Base-by-base conservation (phyloP, 106 monocot species). In the Apostasia shenzhenica region DNA sequence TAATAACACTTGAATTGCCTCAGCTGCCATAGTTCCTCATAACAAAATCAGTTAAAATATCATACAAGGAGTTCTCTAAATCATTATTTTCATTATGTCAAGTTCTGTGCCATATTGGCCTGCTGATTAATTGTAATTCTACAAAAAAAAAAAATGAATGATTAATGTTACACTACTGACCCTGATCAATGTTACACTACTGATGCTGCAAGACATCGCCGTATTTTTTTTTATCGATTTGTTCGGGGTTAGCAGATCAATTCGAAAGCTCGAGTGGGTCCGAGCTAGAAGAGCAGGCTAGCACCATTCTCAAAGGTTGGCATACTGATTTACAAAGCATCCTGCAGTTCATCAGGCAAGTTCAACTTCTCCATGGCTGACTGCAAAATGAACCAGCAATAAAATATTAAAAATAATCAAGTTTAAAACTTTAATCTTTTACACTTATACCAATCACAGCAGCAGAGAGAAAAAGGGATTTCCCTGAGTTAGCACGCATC, bases 301-400 rank as follows among this genome's bases (percentile, higher is more conserved):
- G 26, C 26, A 26, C 26, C 26, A 26, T 26, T 26, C 26, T 26
- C 26, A 26, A 26, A 26, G 26, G 26, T 26, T 26, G 26, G 0
- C 26, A 26, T 26, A 26, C 26, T 26, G 26, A 26, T 26, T 26
- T 26, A 26, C 26, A 26, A 26, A 26, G 26, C 26, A 26, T 97
- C 97, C 41, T 90, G 92, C 72, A 93, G 55, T 70, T 99, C 97
- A 76, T 99, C 97, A 2, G 97, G 97, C 14, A 99, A 68, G 68
- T 84, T 75, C 65, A 99, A 70, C 63, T 99, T 99, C 87, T 99
- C 97, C 75, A 99, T 77, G 38, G 90, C 89, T 1, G 87, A 81
- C 97, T 97, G 84, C 6, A 61, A 42, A 62, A 54, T 55, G 52
- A 8, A 8, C 43, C 45, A 64, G 4, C 45, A 14, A 64, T 64